phyloP scores from a whole-genome alignment of 306 rosid genomes.

The Neltuma alba region DNA sequence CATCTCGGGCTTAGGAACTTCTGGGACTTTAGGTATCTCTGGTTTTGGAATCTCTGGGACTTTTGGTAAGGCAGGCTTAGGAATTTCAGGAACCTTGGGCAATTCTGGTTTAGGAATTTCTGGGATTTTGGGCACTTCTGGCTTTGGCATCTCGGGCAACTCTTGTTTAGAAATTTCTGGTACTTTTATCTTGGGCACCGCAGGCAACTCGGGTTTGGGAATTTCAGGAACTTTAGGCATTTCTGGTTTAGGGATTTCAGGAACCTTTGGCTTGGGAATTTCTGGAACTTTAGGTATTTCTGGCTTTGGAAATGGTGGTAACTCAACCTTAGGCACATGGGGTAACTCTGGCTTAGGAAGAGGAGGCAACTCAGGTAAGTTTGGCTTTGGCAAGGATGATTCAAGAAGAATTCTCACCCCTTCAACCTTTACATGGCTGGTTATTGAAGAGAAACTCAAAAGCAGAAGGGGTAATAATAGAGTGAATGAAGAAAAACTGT shows the following conservation, averaged over 20 bases:
- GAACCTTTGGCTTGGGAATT: neutral
- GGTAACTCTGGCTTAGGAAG: neutral
- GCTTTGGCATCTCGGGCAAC: too few relatives aligned
- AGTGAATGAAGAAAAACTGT: neutral
- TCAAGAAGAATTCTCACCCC: neutral
- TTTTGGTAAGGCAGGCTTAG: neutral
- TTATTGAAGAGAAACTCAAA: neutral
- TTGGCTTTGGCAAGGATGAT: neutral
- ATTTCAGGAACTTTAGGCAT: neutral
- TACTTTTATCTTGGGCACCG: neutral
- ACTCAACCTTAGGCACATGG: neutral
- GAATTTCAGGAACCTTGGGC: neutral
- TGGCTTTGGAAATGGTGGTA: neutral
- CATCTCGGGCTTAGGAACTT: neutral
- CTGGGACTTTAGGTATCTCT: too few relatives aligned
- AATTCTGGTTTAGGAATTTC: slow-evolving; percentile 1
- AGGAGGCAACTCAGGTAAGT: neutral
- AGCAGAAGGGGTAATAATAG: neutral
- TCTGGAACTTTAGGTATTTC: slow-evolving; percentile 35
- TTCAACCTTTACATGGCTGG: neutral
- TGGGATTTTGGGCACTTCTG: neutral
- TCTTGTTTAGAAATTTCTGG: too few relatives aligned
- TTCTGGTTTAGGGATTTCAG: neutral
- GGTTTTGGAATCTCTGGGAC: neutral
- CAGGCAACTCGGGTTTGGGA: neutral